A percentile compares a stretch with the other conserved stretches of the same genome.
phyloP scores from a whole-genome alignment of 2,329 filamentous ascomycete species.

The Akanthomyces uredinophilus region DNA sequence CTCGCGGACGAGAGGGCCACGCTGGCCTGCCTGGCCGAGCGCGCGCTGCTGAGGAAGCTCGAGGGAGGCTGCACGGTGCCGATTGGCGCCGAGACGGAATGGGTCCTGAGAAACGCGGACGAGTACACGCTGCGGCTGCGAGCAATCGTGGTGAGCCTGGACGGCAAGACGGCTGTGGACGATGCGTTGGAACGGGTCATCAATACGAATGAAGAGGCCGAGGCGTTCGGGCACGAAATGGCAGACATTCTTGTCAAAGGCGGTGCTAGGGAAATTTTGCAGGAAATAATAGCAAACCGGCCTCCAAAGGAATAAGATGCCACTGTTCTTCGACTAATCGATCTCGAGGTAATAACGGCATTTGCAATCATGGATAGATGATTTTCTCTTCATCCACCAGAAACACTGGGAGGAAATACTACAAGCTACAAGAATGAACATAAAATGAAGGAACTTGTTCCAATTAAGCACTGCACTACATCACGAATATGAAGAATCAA shows the following conservation, averaged over 20 bases:
- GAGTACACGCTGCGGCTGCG: constrained; percentile 59
- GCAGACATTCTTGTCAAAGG: constrained; percentile 67
- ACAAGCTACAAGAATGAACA: no score
- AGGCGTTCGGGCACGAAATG: constrained; percentile 69
- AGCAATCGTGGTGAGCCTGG: constrained; percentile 76
- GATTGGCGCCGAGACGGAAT: constrained; percentile 83
- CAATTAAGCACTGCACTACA: no score
- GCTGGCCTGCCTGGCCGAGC: constrained; percentile 71
- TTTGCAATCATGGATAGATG: no score
- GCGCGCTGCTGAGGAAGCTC: constrained; percentile 76
- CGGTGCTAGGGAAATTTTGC: constrained; percentile 79
- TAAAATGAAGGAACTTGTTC: no score
- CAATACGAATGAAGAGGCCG: constrained; percentile 60
- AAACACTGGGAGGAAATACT: no score
- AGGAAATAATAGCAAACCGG: constrained; percentile 58
- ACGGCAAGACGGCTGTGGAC: constrained; percentile 72
- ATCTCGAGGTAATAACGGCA: no score
- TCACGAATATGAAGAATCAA: no score
- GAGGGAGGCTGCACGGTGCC: constrained; percentile 96
- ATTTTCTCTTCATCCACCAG: no score
- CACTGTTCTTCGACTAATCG: background rate
- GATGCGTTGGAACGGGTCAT: constrained; percentile 59
- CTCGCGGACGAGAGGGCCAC: constrained; percentile 63
- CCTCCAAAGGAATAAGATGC: background rate
- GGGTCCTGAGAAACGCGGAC: constrained; percentile 37